Conservation (phyloP, 768 basidiomycete genomes). For the Leccinum aurantiacum region DNA sequence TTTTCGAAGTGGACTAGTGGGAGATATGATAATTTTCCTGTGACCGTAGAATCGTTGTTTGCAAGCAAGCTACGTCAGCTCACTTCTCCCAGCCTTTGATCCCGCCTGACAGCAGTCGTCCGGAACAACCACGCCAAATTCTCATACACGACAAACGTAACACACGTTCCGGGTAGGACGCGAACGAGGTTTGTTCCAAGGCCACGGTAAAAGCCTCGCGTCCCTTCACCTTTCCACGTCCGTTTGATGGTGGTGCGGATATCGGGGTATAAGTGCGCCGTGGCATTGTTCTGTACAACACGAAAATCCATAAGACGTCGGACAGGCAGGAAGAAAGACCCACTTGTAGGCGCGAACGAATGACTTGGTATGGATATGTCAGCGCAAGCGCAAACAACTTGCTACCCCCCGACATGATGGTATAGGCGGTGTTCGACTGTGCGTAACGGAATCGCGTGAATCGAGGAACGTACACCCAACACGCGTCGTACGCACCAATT, state of each 20-base stretch:
- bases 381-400: constrained; percentile 79
- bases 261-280: constrained; percentile 69
- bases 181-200: constrained; percentile 92
- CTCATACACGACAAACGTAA: constrained; percentile 98
- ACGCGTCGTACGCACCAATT: constrained; percentile 60
- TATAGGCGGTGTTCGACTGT: constrained; percentile 94
- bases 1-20: constrained; percentile 2
- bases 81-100: constrained; percentile 19
- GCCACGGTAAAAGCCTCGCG: constrained; percentile 90
- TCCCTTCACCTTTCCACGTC: constrained; percentile 80
- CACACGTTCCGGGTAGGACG: constrained; percentile 95
- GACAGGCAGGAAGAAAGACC: constrained; percentile 15
- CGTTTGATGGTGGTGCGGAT: constrained; percentile 78
- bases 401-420: constrained; percentile 87
- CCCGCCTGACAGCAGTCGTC: constrained; percentile 58
- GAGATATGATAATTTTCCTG: constrained; percentile 10
- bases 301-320: background rate
- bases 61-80: background rate
- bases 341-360: constrained; percentile 92
- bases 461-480: background rate
- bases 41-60: background rate
- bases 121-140: constrained; percentile 83
- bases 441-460: background rate
- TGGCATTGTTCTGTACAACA: constrained; percentile 59
- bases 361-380: constrained; percentile 98